Conservation (phyloP, 345 rosid species). For the Limnanthes douglasii region DNA sequence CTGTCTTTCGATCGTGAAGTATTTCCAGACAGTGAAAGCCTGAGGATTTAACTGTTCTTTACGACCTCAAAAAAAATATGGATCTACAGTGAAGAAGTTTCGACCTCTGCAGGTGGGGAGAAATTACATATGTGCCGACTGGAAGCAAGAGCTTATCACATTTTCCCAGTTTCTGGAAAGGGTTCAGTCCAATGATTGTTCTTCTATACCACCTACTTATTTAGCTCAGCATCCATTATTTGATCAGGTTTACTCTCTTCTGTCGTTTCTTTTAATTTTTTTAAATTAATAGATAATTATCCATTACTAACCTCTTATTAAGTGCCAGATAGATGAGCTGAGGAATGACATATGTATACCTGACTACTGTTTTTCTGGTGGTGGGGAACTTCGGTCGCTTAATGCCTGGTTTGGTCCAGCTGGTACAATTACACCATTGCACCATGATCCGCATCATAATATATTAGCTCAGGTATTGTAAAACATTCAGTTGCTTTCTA, state of each 20-base stretch:
- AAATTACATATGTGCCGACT: conserved; percentile 75
- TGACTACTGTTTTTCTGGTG: conserved; percentile 88
- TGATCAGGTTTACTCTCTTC: conserved; percentile 46
- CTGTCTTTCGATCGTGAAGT: no score
- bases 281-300: conserved; percentile 8
- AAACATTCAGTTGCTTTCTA: no score
- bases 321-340: conserved; percentile 67
- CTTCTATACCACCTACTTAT: conserved; percentile 46
- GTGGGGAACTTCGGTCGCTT: conserved; percentile 76
- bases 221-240: conserved; percentile 95
- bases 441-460: conserved; percentile 98
- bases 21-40: no score
- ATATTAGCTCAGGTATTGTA: conserved; percentile 91
- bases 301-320: conserved; percentile 5
- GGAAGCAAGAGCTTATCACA: conserved; percentile 97
- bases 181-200: conserved; percentile 29
- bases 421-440: conserved; percentile 90
- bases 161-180: conserved; percentile 85
- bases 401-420: conserved; percentile 99
- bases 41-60: no score
- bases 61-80: no score
- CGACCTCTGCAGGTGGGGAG: conserved; percentile 99
- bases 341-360: conserved; percentile 73
- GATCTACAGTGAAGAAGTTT: no score
- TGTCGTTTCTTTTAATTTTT: neutral